Base-by-base conservation (phyloP, 352 stramenopile species). In the Globisporangium alternatum region DNA sequence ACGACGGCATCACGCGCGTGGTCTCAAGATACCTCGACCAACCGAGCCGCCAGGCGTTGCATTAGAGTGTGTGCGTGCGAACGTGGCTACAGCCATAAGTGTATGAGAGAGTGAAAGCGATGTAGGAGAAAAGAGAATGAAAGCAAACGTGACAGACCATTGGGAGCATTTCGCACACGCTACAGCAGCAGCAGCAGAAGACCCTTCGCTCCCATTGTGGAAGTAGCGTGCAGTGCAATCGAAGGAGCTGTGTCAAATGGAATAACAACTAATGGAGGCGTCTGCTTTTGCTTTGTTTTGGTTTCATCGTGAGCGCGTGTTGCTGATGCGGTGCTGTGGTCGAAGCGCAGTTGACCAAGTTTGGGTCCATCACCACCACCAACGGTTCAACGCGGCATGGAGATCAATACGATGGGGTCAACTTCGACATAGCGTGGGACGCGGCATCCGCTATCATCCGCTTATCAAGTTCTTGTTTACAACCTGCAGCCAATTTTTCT, bases 1-100 rank as follows among this genome's bases (percentile, higher is more conserved):
- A 94, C 71, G 89, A 97, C 65, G 74, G 80, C 62, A 90, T 97
- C 66, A 82, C 81, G 31, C 72, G 74, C 51, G 52, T 72, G 35
- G 81, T 93, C 15, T 74, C 81, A 1, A 62, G 56, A 22, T 80
- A 88, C 57, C 67, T 93, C 2, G 83, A 93, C 44, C 43, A 69
- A 10, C 60, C 60, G 52, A 56, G 21, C 21, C 60, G 41, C 22
- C 60, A 66, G 60, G 5, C 28, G 28, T 19, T 65, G 25, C 39
- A 59, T 21, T 65, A 65, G 54, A 45, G 19, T 54, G n/a, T 21
- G 15, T 54, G 47, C n/a, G 19, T 54, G 28, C 5, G 48, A 37
- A 41, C 35, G 35, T 41, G 35, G 35, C 35, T 41, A 41, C 12
- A 12, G 10, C 35, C 35, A 41, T 41, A 17, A n/a, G 39, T 45